These are phyloP conservation scores for Apophysomyces trapeziformis DNA, from an alignment of 371 early-diverging fungal species.

Conservation along the genomic window DNA sequence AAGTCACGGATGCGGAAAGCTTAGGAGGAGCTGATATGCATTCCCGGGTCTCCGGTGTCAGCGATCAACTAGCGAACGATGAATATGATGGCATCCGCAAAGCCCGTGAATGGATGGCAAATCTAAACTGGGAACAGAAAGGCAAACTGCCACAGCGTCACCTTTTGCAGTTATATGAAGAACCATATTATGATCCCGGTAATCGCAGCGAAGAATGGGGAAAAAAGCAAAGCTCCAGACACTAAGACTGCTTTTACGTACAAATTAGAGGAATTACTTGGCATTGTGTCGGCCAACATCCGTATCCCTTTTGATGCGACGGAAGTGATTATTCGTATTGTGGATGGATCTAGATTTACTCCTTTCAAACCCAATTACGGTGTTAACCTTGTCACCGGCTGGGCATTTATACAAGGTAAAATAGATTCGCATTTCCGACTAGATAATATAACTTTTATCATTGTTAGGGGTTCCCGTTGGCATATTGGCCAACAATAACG, in stretches of 20 bases:
- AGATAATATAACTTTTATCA: background rate
- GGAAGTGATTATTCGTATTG: constrained; percentile 72
- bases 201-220: constrained; percentile 7
- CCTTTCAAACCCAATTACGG: constrained; percentile 75
- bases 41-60: constrained; percentile 65
- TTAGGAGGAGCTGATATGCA: constrained; percentile 84
- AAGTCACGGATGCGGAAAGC: constrained; percentile 72
- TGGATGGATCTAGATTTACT: constrained; percentile 69
- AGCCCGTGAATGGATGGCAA: constrained; percentile 69
- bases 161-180: constrained; percentile 55
- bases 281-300: constrained; percentile 69
- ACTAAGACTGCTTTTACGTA: background rate
- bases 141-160: constrained; percentile 60
- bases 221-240: background rate
- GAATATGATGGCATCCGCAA: constrained; percentile 69
- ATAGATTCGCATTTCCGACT: background rate
- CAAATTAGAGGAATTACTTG: constrained; percentile 60
- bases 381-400: constrained; percentile 67
- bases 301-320: constrained; percentile 71
- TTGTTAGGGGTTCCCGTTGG: constrained; percentile 67
- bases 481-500: constrained; percentile 76
- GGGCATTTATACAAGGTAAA: constrained; percentile 67
- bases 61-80: constrained; percentile 70
- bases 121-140: constrained; percentile 67
- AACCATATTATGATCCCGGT: constrained; percentile 60